A percentile compares a stretch with the other conserved stretches of the same genome.
These are phyloP conservation scores for Leccinum boreale DNA, from an alignment of 768 basidiomycete genomes.

Conservation along the genomic window DNA sequence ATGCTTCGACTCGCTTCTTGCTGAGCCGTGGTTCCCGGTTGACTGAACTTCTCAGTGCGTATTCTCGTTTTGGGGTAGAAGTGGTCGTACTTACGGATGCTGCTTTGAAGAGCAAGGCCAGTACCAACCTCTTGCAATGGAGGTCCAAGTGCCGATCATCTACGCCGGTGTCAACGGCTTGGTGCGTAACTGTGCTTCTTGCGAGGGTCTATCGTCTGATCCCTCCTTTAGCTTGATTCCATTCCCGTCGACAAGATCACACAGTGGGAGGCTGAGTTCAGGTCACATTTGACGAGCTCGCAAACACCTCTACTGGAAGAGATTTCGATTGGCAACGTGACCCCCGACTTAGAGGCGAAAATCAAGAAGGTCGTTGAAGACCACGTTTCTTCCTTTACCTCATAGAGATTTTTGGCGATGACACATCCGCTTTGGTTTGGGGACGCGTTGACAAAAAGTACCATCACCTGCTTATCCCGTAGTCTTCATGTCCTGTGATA, in stretches of 20 bases:
- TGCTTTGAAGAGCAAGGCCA: slow-evolving; percentile 84
- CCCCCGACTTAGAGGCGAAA: slow-evolving; percentile 86
- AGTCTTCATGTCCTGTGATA: slow-evolving; percentile 22
- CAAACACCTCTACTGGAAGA: slow-evolving; percentile 78
- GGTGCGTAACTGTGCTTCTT: slow-evolving; percentile 40
- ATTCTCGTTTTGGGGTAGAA: background rate
- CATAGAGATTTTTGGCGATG: slow-evolving; percentile 35
- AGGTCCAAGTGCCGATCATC: slow-evolving; percentile 97
- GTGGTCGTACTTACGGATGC: slow-evolving; percentile 11
- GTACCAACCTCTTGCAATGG: slow-evolving; percentile 92
- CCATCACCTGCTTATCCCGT: slow-evolving; percentile 7
- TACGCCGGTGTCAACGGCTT: slow-evolving; percentile 99
- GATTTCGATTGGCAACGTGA: slow-evolving; percentile 80
- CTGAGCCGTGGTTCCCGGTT: slow-evolving; percentile 97
- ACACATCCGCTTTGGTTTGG: slow-evolving; percentile 12
- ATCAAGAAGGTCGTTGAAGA: slow-evolving; percentile 95
- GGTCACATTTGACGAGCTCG: slow-evolving; percentile 73
- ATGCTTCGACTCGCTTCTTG: slow-evolving; percentile 98
- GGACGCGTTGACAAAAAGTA: slow-evolving; percentile 21
- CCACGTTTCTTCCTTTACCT: slow-evolving; percentile 78
- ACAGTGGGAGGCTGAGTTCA: slow-evolving; percentile 91
- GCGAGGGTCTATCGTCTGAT: background rate
- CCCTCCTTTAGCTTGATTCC: slow-evolving; percentile 67
- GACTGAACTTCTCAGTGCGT: slow-evolving; percentile 88
- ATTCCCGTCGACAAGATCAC: slow-evolving; percentile 95